Base-by-base conservation (phyloP, 2,329 filamentous ascomycete species). In the Colletotrichum scovillei region DNA sequence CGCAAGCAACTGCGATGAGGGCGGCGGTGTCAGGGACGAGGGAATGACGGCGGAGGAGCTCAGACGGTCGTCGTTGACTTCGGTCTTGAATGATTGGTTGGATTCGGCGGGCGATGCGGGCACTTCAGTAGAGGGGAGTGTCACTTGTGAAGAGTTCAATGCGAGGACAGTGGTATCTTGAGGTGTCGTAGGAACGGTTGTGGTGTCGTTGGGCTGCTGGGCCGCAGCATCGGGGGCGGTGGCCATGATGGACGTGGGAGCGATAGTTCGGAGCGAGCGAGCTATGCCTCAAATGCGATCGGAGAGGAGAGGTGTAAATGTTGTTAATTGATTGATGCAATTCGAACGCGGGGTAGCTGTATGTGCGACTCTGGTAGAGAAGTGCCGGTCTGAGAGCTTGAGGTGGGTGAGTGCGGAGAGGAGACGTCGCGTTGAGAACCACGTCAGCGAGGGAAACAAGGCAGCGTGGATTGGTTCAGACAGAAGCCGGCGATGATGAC, bases 21-120 rank as follows among this genome's bases (percentile, higher is more conserved):
- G 88, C 28, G 88, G 89, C 4, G 89, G 89, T 2, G 89, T 90
- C 64, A 90, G 80, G 28, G 89, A 91, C 2, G 89, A 90, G 5
- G 88, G 88, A 69, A 91, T 89, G 63, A 90, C 81, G 16, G 78
- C 79, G 30, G 84, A 82, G n/a, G 83, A 78, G 22, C 79, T 78
- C 1, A 80, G 79, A 52, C 83, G 80, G 59, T 88, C 86, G 69
- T 89, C 87, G 78, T 86, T 87, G 72, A 80, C 72, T 74, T 90
- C 87, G 4, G 85, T 86, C 76, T 84, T 86, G 79, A 90, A 89
- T 0, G 87, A 88, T 59, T 82, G 78, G 59, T 81, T 80, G 6
- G 84, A 83, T 60, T 89, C 87, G 75, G 86, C 81, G 32, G 89
- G 88, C 14, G 89, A 91, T 24, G 82, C 84, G 2, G 88, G 86